phyloP scores from a whole-genome alignment of 2,329 filamentous ascomycete genomes.

The Neofusicoccum parvum region DNA sequence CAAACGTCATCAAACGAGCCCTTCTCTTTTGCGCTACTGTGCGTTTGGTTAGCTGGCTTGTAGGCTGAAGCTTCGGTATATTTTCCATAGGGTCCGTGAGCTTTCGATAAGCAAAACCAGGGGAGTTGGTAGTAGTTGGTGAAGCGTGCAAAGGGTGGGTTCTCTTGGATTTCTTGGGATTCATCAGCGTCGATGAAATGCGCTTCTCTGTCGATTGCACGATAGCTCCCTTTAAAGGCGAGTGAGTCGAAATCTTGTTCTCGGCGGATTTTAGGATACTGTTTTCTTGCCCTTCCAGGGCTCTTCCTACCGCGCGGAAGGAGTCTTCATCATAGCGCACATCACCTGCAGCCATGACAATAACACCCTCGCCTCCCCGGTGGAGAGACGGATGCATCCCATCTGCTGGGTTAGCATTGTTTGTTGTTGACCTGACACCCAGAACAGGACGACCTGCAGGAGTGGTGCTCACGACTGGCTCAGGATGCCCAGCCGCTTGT shows the following conservation, averaged over 20 bases:
- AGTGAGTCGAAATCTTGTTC: background rate
- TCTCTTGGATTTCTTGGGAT: background rate
- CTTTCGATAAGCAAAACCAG: conserved; percentile 33
- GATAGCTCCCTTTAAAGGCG: background rate
- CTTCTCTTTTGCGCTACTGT: background rate
- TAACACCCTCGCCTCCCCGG: background rate
- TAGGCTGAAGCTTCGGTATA: background rate
- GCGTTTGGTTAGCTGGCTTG: background rate
- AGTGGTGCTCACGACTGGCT: background rate
- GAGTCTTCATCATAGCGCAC: background rate
- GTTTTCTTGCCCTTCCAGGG: background rate
- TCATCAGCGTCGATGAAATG: background rate
- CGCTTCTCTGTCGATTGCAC: background rate
- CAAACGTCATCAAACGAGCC: conserved; percentile 30
- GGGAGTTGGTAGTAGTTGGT: conserved; percentile 30
- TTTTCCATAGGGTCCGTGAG: conserved; percentile 9
- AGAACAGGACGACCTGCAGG: conserved; percentile 1
- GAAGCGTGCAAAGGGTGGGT: conserved; percentile 28
- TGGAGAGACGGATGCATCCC: background rate
- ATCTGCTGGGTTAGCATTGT: background rate
- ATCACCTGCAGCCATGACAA: background rate
- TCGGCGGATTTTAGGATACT: background rate
- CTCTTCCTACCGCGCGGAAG: background rate
- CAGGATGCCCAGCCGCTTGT: background rate
- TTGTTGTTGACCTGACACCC: background rate